Evolutionary conservation across 306 rosid species (phyloP).

Genomic region (Inga oerstediana): DNA sequence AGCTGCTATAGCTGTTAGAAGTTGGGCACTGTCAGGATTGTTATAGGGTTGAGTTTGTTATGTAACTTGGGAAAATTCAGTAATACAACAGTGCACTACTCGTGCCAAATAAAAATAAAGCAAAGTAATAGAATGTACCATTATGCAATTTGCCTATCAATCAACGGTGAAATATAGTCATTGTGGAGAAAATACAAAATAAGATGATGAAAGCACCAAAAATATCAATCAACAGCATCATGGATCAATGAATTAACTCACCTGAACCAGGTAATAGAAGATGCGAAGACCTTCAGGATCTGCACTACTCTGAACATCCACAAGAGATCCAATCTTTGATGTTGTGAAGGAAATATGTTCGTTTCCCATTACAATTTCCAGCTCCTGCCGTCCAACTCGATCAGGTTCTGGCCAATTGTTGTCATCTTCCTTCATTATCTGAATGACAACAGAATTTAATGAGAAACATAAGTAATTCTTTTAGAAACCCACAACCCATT

Average conservation of each 20-base stretch:
- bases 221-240: not conserved
- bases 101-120: not conserved
- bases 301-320: conserved; percentile 96
- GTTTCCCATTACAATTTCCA: conserved; percentile 97
- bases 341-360: conserved; percentile 98
- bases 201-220: not conserved
- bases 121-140: not conserved
- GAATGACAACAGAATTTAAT: not conserved
- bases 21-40: not conserved
- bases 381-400: conserved; percentile 93
- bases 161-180: not conserved
- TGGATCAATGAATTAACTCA: conserved; percentile 28
- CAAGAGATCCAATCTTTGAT: conserved; percentile 94
- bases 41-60: not conserved
- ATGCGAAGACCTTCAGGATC: conserved; percentile 99
- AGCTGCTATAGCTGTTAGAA: not conserved
- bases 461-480: not conserved
- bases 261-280: conserved; percentile 98
- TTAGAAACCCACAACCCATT: not conserved
- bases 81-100: not conserved
- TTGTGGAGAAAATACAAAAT: not conserved
- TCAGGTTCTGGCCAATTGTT: conserved; percentile 99
- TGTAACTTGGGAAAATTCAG: not conserved
- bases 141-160: not conserved
- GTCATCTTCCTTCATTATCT: conserved; percentile 98